phyloP scores from a whole-genome alignment of 2,329 filamentous ascomycete genomes.

The Diaporthe citrichinensis region DNA sequence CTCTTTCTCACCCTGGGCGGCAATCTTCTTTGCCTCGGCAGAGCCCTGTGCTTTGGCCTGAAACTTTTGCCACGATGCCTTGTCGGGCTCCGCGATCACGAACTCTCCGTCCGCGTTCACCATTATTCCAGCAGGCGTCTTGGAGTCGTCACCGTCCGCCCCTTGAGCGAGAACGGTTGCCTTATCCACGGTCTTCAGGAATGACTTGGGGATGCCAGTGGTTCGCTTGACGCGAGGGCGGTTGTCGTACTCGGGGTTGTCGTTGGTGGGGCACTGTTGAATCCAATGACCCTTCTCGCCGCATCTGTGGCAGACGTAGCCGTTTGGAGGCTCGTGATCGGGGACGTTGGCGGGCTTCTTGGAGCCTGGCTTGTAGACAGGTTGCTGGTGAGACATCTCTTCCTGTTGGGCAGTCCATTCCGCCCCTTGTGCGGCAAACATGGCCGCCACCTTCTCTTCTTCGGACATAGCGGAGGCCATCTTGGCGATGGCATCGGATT shows the following conservation, averaged over 20 bases:
- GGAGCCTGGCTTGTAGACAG: conserved; percentile 70
- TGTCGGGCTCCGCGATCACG: conserved; percentile 95
- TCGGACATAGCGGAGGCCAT: conserved; percentile 89
- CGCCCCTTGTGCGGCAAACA: conserved; percentile 90
- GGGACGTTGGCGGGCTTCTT: conserved; percentile 84
- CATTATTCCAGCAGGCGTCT: conserved; percentile 92
- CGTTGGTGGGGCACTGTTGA: conserved; percentile 97
- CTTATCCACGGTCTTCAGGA: conserved; percentile 96
- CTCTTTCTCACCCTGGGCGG: conserved; percentile 85
- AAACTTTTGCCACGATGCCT: conserved; percentile 96
- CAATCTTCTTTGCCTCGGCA: conserved; percentile 84
- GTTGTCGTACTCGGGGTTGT: conserved; percentile 95
- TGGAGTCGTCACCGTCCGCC: conserved; percentile 82
- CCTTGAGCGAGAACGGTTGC: conserved; percentile 81
- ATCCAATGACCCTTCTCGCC: conserved; percentile 99
- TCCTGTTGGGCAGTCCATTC: conserved; percentile 96
- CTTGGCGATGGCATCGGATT: conserved; percentile 70
- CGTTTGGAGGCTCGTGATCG: conserved; percentile 91
- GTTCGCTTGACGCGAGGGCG: conserved; percentile 94
- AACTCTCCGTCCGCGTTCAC: conserved; percentile 98
- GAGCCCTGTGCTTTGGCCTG: conserved; percentile 93
- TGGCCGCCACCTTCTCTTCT: conserved; percentile 92
- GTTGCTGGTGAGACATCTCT: conserved; percentile 85
- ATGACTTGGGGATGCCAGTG: conserved; percentile 95
- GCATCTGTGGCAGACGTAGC: conserved; percentile 97